These are phyloP conservation scores for Paraglomus brasilianum DNA, from an alignment of 192 early-diverging fungal species.

Conservation along the genomic window DNA sequence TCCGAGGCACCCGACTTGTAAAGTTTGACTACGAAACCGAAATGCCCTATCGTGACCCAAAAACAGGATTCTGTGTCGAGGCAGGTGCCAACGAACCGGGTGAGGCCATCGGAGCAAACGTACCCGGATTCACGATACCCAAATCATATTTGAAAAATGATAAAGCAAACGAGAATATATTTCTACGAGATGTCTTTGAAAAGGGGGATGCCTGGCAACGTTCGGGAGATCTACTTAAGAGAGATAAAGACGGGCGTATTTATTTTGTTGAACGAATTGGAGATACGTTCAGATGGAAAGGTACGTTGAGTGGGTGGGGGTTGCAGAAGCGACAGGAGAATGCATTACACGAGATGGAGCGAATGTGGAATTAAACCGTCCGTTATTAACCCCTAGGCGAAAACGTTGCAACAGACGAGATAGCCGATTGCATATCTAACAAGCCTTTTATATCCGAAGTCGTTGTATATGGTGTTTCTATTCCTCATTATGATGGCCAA, in stretches of 20 bases:
- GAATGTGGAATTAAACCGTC: no score
- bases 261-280: slow-evolving; percentile 70
- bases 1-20: slow-evolving; percentile 44
- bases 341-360: no score
- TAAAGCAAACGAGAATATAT: slow-evolving; percentile 49
- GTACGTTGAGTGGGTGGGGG: no score
- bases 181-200: slow-evolving; percentile 51
- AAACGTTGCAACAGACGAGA: slow-evolving; percentile 61
- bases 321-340: no score
- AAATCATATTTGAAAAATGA: slow-evolving; percentile 53
- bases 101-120: slow-evolving; percentile 44
- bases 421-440: slow-evolving; percentile 52
- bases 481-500: slow-evolving; percentile 59
- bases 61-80: slow-evolving; percentile 53
- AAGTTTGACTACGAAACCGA: slow-evolving; percentile 59
- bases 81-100: slow-evolving; percentile 50
- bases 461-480: slow-evolving; percentile 63
- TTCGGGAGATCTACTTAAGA: slow-evolving; percentile 60
- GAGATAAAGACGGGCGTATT: slow-evolving; percentile 50
- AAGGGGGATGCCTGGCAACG: slow-evolving; percentile 61
- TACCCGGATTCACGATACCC: slow-evolving; percentile 37
- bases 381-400: slow-evolving; percentile 35
- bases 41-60: slow-evolving; percentile 48
- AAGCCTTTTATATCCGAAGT: slow-evolving; percentile 54
- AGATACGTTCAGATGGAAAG: slow-evolving; percentile 74